Evolutionary conservation across 23 red algal species (phyloP).

Genomic region (Cyanidium caldarium): DNA sequence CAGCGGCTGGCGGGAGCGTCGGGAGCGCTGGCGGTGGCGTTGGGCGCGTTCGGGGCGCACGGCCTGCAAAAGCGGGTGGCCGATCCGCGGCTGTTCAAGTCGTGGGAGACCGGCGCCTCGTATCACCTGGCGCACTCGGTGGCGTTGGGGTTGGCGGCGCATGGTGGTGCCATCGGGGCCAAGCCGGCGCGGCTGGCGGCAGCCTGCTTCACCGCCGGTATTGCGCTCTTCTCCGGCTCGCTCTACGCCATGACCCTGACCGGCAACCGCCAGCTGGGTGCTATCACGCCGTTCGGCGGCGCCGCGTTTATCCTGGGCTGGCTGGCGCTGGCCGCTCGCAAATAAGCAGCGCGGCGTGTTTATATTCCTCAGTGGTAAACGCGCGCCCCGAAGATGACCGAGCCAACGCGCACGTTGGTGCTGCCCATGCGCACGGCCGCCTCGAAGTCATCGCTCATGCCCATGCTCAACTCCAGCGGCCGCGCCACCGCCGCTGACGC

Average conservation of each 20-base stretch:
- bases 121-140: conserved; percentile 17
- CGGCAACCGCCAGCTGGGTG: conserved; percentile 2
- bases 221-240: conserved; percentile 12
- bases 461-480: conserved; percentile 74
- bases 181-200: conserved; percentile 3
- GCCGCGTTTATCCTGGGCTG: conserved; percentile 18
- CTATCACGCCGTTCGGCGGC: conserved; percentile 12
- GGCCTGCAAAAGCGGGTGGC: not conserved
- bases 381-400: conserved; percentile 75
- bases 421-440: conserved; percentile 56
- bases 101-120: conserved; percentile 10
- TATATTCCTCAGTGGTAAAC: conserved; percentile 5
- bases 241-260: conserved; percentile 19
- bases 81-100: conserved; percentile 6
- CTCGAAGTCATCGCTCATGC: conserved; percentile 91
- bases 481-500: no score
- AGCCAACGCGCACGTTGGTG: conserved; percentile 68
- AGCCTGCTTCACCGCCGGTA: conserved; percentile 2
- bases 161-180: not conserved
- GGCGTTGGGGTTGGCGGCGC: conserved; percentile 6
- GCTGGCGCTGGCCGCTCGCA: not conserved
- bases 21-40: conserved; percentile 16
- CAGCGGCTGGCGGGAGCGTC: not conserved
- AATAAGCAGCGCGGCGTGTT: not conserved
- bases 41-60: conserved; percentile 20